These are phyloP conservation scores for Xylariales sp. DNA, from an alignment of 2,329 filamentous ascomycete genomes.

Conservation along the genomic window DNA sequence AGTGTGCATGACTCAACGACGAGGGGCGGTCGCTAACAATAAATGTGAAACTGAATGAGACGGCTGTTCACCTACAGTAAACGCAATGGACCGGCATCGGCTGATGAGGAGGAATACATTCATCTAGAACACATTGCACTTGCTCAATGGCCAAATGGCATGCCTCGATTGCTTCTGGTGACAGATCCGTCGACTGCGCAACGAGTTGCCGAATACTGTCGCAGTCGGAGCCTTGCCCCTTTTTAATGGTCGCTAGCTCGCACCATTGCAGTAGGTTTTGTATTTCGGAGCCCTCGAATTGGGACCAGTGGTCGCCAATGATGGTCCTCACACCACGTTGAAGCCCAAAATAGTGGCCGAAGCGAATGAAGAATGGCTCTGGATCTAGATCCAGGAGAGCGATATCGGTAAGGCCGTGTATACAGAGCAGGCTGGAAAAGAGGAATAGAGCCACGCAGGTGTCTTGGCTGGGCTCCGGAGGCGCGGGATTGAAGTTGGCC, in stretches of 20 bases:
- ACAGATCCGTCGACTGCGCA: conserved; percentile 21
- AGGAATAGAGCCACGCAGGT: conserved; percentile 30
- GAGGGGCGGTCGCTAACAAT: not conserved
- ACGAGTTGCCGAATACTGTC: conserved; percentile 23
- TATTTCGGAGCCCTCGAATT: conserved; percentile 27
- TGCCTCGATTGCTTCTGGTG: conserved; percentile 17
- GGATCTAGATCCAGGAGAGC: conserved; percentile 1
- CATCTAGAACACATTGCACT: conserved; percentile 32
- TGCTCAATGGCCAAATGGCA: conserved; percentile 27
- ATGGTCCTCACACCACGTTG: conserved; percentile 31
- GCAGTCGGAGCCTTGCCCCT: conserved; percentile 31
- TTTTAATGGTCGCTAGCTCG: not conserved
- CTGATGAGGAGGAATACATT: not conserved
- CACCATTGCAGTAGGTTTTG: conserved; percentile 25
- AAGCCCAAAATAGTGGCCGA: conserved; percentile 34
- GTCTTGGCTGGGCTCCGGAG: conserved; percentile 15
- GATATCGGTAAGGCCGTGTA: conserved; percentile 30
- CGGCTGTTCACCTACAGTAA: conserved; percentile 24
- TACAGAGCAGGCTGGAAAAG: conserved; percentile 29
- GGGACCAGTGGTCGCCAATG: conserved; percentile 18
- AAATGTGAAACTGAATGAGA: not conserved
- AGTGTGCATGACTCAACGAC: not conserved
- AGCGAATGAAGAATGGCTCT: conserved; percentile 33
- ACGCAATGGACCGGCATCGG: conserved; percentile 22
- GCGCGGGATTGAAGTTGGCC: conserved; percentile 30